Evolutionary conservation across 805 yeast genomes (phyloP).

Genomic region (Kuraishia ogatae): DNA sequence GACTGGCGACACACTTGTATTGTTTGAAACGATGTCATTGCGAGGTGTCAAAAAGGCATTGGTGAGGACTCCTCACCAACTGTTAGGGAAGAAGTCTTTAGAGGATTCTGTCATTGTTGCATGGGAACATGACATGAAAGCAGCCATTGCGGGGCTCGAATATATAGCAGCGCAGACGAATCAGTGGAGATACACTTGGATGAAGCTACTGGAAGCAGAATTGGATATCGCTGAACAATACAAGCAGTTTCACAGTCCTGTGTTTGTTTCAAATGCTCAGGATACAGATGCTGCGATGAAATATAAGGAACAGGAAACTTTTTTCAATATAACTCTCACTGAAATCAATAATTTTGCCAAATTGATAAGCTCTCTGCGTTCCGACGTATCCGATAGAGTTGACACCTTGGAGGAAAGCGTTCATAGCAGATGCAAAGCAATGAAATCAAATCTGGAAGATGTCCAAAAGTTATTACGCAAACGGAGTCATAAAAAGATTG

Average conservation of each 20-base stretch:
- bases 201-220: constrained; percentile 23
- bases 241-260: constrained; percentile 25
- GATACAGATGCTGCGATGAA: constrained; percentile 9
- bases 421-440: constrained; percentile 26
- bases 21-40: constrained; percentile 19
- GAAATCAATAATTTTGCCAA: constrained; percentile 21
- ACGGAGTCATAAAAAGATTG: constrained; percentile 33
- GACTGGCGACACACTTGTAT: background rate
- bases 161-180: constrained; percentile 24
- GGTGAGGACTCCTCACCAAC: constrained; percentile 25
- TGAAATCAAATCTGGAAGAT: constrained; percentile 27
- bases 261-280: constrained; percentile 19
- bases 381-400: constrained; percentile 13
- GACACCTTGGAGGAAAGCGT: constrained; percentile 19
- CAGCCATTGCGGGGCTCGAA: constrained; percentile 33
- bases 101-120: constrained; percentile 32
- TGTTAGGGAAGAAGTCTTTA: constrained; percentile 21
- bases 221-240: constrained; percentile 23
- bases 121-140: constrained; percentile 34
- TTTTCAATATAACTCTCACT: constrained; percentile 18
- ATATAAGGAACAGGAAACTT: constrained; percentile 18
- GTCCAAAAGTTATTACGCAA: constrained; percentile 32
- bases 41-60: constrained; percentile 28
- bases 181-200: constrained; percentile 19
- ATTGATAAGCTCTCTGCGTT: constrained; percentile 15